Base-by-base conservation (phyloP, 2,329 filamentous ascomycete genomes). In the Apiospora phragmitis region DNA sequence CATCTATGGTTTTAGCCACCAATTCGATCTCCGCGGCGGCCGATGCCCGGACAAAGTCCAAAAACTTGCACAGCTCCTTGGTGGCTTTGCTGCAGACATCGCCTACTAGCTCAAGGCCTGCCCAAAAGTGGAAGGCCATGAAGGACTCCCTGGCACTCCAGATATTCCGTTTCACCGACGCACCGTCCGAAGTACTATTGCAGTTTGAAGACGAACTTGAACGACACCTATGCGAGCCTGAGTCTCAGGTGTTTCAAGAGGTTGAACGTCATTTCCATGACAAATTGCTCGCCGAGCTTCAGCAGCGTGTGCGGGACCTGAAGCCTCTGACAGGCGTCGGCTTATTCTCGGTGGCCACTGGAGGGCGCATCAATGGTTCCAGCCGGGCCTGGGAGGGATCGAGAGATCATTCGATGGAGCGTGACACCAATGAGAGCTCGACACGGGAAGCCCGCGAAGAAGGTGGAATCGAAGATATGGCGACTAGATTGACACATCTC, bases 401-500 rank as follows among this genome's bases (percentile, higher is more conserved):
- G 24, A 74, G 78, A 49, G 77, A 80, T 8, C 74, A 75, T 70
- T 69, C 68, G 4, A 68, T 38, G 43, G 67, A 68, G n/a, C 45
- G 43, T 8, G 67, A 68, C 21, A 9, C 45, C 35, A 29, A 9
- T 38, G 68, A 65, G 42, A 80, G 82, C 47, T 70, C 79, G 67
- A 71, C 75, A 69, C 71, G 71, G 70, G 72, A 86, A 69, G 79
- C 81, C 11, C 83, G 86, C 59, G 87, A 88, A 67, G 87, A 89
- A 67, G 84, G 83, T 59, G 85, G 86, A 43, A 77, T 93, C 47
- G 85, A 87, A 59, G 91, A 94, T 71, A 89, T 97, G 79, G 90
- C 93, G 0, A 92, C 91, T 62, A 90, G 93, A 65, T 86, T 97
- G 68, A 92, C 94, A 7, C 95, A 98, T 77, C 89, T 98, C 62